Conservation (phyloP, 2,329 filamentous ascomycete genomes). For the Ceratocystis albifundus region DNA sequence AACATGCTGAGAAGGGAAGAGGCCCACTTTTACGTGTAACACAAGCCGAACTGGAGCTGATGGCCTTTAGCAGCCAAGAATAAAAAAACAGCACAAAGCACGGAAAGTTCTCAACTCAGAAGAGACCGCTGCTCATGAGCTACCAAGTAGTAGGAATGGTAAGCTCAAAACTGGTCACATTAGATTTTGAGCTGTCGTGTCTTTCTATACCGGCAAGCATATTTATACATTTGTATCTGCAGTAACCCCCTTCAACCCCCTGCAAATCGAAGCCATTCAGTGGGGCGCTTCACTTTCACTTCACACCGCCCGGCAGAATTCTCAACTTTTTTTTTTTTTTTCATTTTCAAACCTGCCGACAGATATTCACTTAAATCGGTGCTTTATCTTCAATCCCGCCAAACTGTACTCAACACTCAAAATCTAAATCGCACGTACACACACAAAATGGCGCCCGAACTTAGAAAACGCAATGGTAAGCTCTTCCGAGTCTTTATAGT, state of each 20-base stretch:
- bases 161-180: too few species aligned
- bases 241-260: not conserved
- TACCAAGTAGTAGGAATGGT: too few species aligned
- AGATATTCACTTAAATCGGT: not conserved
- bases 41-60: not conserved
- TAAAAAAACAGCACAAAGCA: not conserved
- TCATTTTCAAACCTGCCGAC: conserved; percentile 19
- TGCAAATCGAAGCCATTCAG: not conserved
- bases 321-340: conserved; percentile 31
- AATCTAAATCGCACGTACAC: conserved; percentile 22
- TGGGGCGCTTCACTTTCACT: conserved; percentile 13
- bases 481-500: conserved; percentile 8
- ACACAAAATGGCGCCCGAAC: conserved; percentile 37
- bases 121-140: too few species aligned
- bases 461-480: conserved; percentile 33
- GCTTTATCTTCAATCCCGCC: not conserved
- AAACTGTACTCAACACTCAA: conserved; percentile 23
- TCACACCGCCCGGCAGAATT: conserved; percentile 31
- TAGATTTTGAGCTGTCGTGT: too few species aligned
- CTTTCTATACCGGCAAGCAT: too few species aligned
- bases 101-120: too few species aligned
- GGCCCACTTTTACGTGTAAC: conserved; percentile 7
- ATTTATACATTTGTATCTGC: not conserved
- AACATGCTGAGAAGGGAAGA: not conserved
- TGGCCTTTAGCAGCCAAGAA: not conserved